Evolutionary conservation across 495 filamentous ascomycete species (phyloP), one percentile per base, ranked within the genome.

Genomic region (Aspergillus nidulans): DNA sequence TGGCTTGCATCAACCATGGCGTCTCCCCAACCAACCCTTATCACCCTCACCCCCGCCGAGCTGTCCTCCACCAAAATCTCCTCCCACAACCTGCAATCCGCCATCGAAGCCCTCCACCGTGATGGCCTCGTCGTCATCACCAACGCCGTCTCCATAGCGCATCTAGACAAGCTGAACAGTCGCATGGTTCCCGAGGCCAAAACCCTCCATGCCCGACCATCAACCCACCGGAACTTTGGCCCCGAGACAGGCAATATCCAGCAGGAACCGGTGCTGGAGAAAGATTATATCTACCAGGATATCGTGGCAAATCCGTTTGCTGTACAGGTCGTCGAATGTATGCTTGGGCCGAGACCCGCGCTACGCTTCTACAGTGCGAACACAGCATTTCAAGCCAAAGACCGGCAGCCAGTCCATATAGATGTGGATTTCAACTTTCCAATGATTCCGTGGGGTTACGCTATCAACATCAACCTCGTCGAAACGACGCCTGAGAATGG

Each of bases 391-490:
- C 56, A 66, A 53, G 69, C 61, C 0, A 58, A 60, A 0, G 60
- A 61, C 3, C 64, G 73, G 1, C 81, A 85, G 51, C 79, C 80
- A 1, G 71, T 73, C 23, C 82, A 86, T 62, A 70, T 72, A 1
- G 82, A 85, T 58, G 73, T 78, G 6, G 75, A 82, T 60, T 82
- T 80, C 45, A 60, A 68, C 20, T 75, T 83, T 59, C 81, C 80
- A 0, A 41, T 59, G 15, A 59, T 56, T 13, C 57, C 63, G 4
- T 64, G 62, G 42, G 63, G 43, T 10, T 62, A 52, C 52, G 60
- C 50, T 23, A 45, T 66, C 24, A 66, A 64, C 54, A 53, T 62
- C 23, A 60, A 60, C 40, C 52, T 63, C 42, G 59, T 71, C 3
- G 56, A 57, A 13, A 66, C 61, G 48, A 54, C 66, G 21, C 62